phyloP scores from a whole-genome alignment of 345 rosid genomes.

The Populus alba region DNA sequence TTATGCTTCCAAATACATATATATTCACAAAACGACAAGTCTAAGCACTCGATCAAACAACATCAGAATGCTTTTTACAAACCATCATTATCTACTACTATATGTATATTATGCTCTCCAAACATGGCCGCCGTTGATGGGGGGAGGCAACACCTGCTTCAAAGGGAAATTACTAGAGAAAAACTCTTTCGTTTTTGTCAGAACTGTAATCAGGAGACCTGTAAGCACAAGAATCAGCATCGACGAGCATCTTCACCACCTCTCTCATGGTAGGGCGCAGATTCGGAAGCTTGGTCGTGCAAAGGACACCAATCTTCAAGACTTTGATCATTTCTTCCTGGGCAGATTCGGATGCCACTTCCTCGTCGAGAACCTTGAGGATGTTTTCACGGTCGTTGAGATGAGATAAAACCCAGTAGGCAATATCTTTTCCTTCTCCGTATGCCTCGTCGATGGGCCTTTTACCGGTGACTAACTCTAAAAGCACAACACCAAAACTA shows the following conservation, averaged over 20 bases:
- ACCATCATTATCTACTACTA: neutral
- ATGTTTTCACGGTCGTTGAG: constrained; percentile 48
- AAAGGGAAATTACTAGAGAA: constrained; percentile 6
- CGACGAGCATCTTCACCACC: constrained; percentile 69
- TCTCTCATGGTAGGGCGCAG: constrained; percentile 79
- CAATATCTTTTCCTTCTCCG: constrained; percentile 79
- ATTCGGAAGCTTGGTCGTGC: constrained; percentile 79
- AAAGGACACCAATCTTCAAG: constrained; percentile 61
- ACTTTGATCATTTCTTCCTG: constrained; percentile 65
- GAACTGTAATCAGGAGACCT: constrained; percentile 26
- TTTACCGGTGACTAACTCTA: constrained; percentile 59
- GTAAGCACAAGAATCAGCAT: constrained; percentile 53
- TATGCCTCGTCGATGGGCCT: constrained; percentile 63
- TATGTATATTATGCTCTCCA: neutral
- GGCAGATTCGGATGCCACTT: constrained; percentile 34
- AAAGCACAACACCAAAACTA: constrained; percentile 83
- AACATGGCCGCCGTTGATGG: neutral
- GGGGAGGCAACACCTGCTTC: neutral
- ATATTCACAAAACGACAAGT: neutral
- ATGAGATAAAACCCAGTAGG: constrained; percentile 61
- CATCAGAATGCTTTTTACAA: neutral
- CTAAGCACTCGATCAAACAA: neutral
- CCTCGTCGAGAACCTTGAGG: constrained; percentile 48
- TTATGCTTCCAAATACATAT: neutral
- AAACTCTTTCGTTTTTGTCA: constrained; percentile 18